These are phyloP conservation scores for Phytophthora quininea DNA, from an alignment of 352 stramenopile genomes.

Conservation along the genomic window DNA sequence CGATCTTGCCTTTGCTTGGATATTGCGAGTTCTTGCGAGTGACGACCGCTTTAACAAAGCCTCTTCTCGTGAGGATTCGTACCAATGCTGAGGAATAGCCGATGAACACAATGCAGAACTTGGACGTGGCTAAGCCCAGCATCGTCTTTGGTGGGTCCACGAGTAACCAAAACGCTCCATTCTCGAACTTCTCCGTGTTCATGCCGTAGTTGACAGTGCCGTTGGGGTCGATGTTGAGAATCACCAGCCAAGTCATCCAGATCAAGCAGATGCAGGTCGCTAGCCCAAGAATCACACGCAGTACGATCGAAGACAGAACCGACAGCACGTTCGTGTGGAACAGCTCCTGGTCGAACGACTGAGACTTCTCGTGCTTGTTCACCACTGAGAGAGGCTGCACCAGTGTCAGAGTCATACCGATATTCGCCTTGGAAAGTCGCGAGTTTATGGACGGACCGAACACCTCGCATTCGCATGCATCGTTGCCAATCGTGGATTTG, in stretches of 20 bases:
- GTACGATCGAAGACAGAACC: neutral
- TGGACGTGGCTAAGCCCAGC: constrained; percentile 4
- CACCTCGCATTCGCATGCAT: neutral
- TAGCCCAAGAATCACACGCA: neutral
- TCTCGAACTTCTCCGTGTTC: constrained; percentile 30
- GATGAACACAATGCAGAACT: neutral
- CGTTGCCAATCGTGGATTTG: neutral
- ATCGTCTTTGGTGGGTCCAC: constrained; percentile 14
- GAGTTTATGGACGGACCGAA: neutral
- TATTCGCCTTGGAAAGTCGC: neutral
- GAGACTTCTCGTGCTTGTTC: neutral
- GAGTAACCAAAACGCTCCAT: constrained; percentile 32
- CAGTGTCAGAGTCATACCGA: neutral
- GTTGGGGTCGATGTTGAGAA: constrained; percentile 29
- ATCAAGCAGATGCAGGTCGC: constrained; percentile 9
- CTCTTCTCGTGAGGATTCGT: neutral
- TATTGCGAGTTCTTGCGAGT: neutral
- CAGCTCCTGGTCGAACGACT: too few species aligned
- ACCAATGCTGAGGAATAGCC: neutral
- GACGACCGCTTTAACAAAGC: neutral
- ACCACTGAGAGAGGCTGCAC: neutral
- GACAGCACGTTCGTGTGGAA: neutral
- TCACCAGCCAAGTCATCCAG: constrained; percentile 28
- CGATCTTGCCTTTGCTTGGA: neutral
- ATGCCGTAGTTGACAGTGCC: constrained; percentile 29